Percentiles rank a stretch among this genome's conserved stretches.
phyloP scores from a whole-genome alignment of 768 basidiomycete species.

The Boletus tomentosulus region DNA sequence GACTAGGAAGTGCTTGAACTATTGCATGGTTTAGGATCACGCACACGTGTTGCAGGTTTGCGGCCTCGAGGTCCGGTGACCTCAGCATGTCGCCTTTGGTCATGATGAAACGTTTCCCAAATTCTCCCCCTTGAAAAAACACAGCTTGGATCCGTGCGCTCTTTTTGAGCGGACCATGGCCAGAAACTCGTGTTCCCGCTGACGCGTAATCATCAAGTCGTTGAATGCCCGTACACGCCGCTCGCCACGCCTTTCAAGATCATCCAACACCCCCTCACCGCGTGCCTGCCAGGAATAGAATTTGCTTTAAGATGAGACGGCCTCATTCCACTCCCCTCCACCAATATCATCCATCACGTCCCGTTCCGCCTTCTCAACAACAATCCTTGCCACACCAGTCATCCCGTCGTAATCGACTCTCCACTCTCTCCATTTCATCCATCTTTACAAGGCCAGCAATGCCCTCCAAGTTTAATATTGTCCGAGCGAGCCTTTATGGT shows the following conservation, averaged over 20 bases:
- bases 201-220: conserved; percentile 9
- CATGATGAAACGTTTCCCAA: conserved; percentile 14
- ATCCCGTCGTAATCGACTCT: conserved; percentile 33
- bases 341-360: conserved; percentile 25
- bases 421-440: conserved; percentile 26
- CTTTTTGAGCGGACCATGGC: conserved; percentile 23
- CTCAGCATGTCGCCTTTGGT: conserved; percentile 1
- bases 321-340: conserved; percentile 21
- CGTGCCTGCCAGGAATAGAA: conserved; percentile 24
- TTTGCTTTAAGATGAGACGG: conserved; percentile 27
- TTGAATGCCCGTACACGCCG: conserved; percentile 19
- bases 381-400: conserved; percentile 26
- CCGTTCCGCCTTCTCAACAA: conserved; percentile 15
- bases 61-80: conserved; percentile 29
- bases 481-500: conserved; percentile 69
- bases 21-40: conserved; percentile 7
- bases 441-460: conserved; percentile 42
- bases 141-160: conserved; percentile 19
- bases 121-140: conserved; percentile 14
- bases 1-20: neutral
- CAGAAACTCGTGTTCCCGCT: conserved; percentile 25
- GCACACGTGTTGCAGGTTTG: conserved; percentile 7
- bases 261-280: conserved; percentile 24
- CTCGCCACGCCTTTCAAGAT: conserved; percentile 29
- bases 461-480: conserved; percentile 68